Percentiles rank a stretch among this genome's conserved stretches.
Evolutionary conservation across 345 rosid species (phyloP).

Genomic region (Populus deltoides): DNA sequence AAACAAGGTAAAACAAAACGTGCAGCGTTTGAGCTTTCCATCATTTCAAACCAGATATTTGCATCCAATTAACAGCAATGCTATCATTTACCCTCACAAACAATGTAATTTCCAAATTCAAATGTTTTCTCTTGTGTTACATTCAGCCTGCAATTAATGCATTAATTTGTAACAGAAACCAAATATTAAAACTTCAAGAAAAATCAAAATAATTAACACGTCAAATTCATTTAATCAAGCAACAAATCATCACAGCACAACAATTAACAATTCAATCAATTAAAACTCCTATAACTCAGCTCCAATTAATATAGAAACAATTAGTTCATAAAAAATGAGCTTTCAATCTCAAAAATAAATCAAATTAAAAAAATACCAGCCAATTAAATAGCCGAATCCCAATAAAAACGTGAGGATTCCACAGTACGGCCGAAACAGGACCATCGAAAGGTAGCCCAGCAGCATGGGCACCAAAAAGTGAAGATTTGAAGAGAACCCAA

Average conservation of each 20-base stretch:
- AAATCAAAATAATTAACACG: not conserved
- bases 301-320: not conserved
- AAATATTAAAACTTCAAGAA: not conserved
- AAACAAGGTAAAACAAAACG: not conserved
- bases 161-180: not conserved
- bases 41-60: not conserved
- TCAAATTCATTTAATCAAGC: not conserved
- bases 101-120: not conserved
- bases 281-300: not conserved
- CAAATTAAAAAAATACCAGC: slow-evolving; percentile 46
- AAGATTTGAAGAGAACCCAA: slow-evolving; percentile 86
- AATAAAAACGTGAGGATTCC: slow-evolving; percentile 69
- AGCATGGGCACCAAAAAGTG: slow-evolving; percentile 85
- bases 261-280: not conserved
- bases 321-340: not conserved
- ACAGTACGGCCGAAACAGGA: slow-evolving; percentile 54
- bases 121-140: not conserved
- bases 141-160: not conserved
- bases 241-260: not conserved
- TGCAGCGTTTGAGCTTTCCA: not conserved
- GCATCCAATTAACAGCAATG: not conserved
- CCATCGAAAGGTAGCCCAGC: slow-evolving; percentile 74
- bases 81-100: not conserved
- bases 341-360: not conserved
- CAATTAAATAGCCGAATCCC: slow-evolving; percentile 86